A percentile compares a stretch with the other conserved stretches of the same genome.
These are phyloP conservation scores for Choanephora cucurbitarum DNA, from an alignment of 371 early-diverging fungal genomes.

Conservation along the genomic window DNA sequence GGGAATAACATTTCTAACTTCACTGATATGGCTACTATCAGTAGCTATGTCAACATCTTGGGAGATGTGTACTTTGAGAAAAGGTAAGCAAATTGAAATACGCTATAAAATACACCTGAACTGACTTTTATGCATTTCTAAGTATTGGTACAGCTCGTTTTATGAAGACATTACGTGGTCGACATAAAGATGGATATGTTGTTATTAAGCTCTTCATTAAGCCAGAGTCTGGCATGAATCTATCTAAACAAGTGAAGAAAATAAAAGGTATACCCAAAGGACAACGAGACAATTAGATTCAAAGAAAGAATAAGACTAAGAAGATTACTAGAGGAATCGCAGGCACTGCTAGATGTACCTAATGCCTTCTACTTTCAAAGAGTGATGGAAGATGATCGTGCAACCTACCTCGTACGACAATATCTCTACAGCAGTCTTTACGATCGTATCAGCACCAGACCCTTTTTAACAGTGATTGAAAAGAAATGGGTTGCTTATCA, in stretches of 20 bases:
- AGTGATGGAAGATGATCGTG: constrained; percentile 87
- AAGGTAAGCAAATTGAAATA: constrained; percentile 62
- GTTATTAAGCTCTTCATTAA: constrained; percentile 93
- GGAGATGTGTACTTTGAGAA: constrained; percentile 74
- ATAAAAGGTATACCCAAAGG: too few relatives aligned
- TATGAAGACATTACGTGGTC: constrained; percentile 89
- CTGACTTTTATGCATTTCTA: constrained; percentile 10
- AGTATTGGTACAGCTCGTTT: constrained; percentile 91
- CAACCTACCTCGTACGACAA: constrained; percentile 88
- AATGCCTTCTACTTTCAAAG: constrained; percentile 81
- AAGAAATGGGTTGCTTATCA: constrained; percentile 96
- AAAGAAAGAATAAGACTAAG: too few relatives aligned
- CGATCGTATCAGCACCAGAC: constrained; percentile 93
- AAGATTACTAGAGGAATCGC: constrained; percentile 59
- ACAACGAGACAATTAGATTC: too few relatives aligned
- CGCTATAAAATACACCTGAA: too few relatives aligned
- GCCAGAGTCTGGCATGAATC: constrained; percentile 69
- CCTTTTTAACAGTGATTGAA: constrained; percentile 83
- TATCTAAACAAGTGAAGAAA: constrained; percentile 58
- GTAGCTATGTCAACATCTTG: constrained; percentile 71
- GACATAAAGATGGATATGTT: constrained; percentile 73
- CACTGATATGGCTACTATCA: constrained; percentile 68
- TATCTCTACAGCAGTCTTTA: constrained; percentile 88
- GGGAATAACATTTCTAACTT: constrained; percentile 71
- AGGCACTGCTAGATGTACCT: constrained; percentile 64